A percentile compares a stretch with the other conserved stretches of the same genome.
These are phyloP conservation scores for Phalaenopsis hybrid DNA, from an alignment of 116 monocot genomes.

Conservation along the genomic window DNA sequence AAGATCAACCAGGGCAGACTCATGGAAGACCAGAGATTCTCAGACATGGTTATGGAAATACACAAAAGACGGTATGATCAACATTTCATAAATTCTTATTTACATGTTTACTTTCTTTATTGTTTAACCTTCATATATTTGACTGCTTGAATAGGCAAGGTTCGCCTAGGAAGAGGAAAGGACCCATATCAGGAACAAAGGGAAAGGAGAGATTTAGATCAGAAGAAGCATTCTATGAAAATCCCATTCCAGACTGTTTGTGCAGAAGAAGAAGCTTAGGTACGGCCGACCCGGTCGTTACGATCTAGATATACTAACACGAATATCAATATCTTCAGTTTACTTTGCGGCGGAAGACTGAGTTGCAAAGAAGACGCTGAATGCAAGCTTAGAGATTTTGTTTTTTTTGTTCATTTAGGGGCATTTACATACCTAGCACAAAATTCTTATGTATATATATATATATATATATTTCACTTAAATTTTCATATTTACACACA, in stretches of 20 bases:
- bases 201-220: constrained; percentile 88
- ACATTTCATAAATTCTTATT: neutral
- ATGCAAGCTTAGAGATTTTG: neutral
- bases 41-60: constrained; percentile 40
- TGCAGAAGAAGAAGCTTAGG: constrained; percentile 25
- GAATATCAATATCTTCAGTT: too few species aligned
- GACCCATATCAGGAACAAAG: constrained; percentile 79
- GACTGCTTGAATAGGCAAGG: constrained; percentile 48
- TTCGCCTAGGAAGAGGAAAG: constrained; percentile 81
- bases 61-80: constrained; percentile 60
- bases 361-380: neutral
- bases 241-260: constrained; percentile 88
- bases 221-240: constrained; percentile 93
- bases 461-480: too few species aligned
- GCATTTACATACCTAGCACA: too few species aligned
- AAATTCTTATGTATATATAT: too few species aligned
- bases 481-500: too few species aligned
- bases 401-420: neutral
- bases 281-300: neutral
- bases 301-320: neutral
- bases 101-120: neutral
- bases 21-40: constrained; percentile 56
- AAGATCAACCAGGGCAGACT: constrained; percentile 55
- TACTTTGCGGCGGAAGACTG: neutral
- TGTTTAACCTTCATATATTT: neutral